A percentile compares a stretch with the other conserved stretches of the same genome.
These are phyloP conservation scores for Draba incana DNA, from an alignment of 345 rosid genomes.

Conservation along the genomic window DNA sequence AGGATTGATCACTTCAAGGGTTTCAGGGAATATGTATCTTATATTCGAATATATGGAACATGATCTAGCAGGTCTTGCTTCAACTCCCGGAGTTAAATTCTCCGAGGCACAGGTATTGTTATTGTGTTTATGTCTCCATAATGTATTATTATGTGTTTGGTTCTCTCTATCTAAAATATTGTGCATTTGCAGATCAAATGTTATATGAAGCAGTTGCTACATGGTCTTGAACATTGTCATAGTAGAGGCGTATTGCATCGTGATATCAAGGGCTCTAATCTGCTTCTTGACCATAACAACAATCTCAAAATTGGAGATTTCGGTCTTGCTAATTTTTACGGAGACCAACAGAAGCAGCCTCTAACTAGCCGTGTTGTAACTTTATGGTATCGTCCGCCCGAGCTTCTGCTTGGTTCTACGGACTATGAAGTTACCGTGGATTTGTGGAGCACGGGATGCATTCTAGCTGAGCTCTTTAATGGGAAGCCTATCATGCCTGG, in stretches of 20 bases:
- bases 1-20: constrained; percentile 66
- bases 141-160: constrained; percentile 6
- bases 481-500: constrained; percentile 79
- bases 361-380: constrained; percentile 76
- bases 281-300: constrained; percentile 55
- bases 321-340: constrained; percentile 58
- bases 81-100: constrained; percentile 55
- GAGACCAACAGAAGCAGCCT: constrained; percentile 51
- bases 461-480: constrained; percentile 64
- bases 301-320: constrained; percentile 72
- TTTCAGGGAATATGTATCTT: constrained; percentile 68
- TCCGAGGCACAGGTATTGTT: constrained; percentile 61
- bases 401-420: constrained; percentile 66
- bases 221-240: constrained; percentile 70
- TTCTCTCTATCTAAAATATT: neutral
- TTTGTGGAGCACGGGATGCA: constrained; percentile 72
- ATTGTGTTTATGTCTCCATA: neutral
- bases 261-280: constrained; percentile 72
- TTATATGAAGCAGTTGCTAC: constrained; percentile 64
- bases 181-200: constrained; percentile 59
- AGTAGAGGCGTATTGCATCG: constrained; percentile 66
- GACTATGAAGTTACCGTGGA: constrained; percentile 66
- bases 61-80: constrained; percentile 67
- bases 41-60: constrained; percentile 78
- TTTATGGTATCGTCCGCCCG: constrained; percentile 76